Evolutionary conservation across 441 rosid genomes (phyloP), one percentile per base, ranked within the genome.

Genomic region (Biscutella auriculata): DNA sequence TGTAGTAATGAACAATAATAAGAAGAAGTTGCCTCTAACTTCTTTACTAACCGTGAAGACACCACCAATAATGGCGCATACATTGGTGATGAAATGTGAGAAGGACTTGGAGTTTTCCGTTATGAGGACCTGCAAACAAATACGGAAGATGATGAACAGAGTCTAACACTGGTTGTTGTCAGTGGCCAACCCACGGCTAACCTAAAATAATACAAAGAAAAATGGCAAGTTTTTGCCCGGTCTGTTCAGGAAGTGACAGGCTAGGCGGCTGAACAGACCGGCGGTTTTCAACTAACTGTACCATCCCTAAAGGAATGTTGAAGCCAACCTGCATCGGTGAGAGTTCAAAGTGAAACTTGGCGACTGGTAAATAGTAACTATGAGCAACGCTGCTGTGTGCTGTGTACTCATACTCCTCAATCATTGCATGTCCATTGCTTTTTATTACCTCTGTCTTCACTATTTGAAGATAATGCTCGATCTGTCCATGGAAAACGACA

Each of bases 291-390:
- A n/a, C n/a, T n/a, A n/a, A n/a, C n/a, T n/a, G n/a, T n/a, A n/a
- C n/a, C n/a, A n/a, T n/a, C n/a, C n/a, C n/a, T n/a, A n/a, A 19
- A 19, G 14, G 33, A 42, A 57, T 25, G 30, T 8, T 30, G 33
- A 54, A 26, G 23, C 34, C 8, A 53, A 89, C 99, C 97, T 93
- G 99, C 99, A 93, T 93, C n/a, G 99, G 99, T 54, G 99, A 93
- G 73, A 82, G 95, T 83, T 94, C 99, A 14, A 85, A 80, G 78
- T 85, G 99, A 68, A 89, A 94, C 60, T 89, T 89, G 32, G 89
- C 81, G 1, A 79, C 95, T 4, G 99, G 99, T 58, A 89, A 66
- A 69, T 89, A 61, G 53, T 79, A 37, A 57, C 77, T 94, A 48
- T 94, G 87, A 30, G 75, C 84, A 71, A 85, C 67, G 57, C 97